phyloP scores from a whole-genome alignment of 2,329 filamentous ascomycete genomes.

The Coniochaeta sp. region DNA sequence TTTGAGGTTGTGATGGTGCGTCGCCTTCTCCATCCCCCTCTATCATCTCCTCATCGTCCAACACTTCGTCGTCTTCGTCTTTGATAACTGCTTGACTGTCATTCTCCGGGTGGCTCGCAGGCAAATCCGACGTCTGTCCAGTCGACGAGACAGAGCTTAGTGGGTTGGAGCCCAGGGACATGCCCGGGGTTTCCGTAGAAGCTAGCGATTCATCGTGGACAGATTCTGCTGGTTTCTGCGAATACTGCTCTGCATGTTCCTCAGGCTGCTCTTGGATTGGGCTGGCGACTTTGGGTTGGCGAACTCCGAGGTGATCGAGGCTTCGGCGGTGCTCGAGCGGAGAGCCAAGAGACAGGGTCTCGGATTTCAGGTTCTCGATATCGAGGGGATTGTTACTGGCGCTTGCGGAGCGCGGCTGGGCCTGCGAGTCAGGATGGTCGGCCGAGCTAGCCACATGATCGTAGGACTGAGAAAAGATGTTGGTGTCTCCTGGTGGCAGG shows the following conservation, averaged over 20 bases:
- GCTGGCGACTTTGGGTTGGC: constrained; percentile 31
- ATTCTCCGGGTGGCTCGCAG: constrained; percentile 24
- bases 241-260: constrained; percentile 23
- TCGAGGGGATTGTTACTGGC: constrained; percentile 42
- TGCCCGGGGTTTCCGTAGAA: constrained; percentile 29
- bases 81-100: constrained; percentile 32
- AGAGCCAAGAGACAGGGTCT: constrained; percentile 16
- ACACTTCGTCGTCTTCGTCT: constrained; percentile 43
- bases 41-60: constrained; percentile 52
- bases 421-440: constrained; percentile 28
- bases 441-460: constrained; percentile 29
- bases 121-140: constrained; percentile 25
- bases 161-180: constrained; percentile 33
- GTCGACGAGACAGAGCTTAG: constrained; percentile 30
- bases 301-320: constrained; percentile 33
- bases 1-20: constrained; percentile 35
- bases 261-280: constrained; percentile 28
- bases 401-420: constrained; percentile 29
- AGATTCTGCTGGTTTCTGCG: constrained; percentile 28
- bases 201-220: constrained; percentile 30
- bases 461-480: constrained; percentile 37
- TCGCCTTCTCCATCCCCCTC: constrained; percentile 41
- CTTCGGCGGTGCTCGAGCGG: constrained; percentile 27
- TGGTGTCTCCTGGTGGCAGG: constrained; percentile 36
- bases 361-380: constrained; percentile 57